Conservation (phyloP, 768 basidiomycete genomes). For the Auriscalpium microsporum region DNA sequence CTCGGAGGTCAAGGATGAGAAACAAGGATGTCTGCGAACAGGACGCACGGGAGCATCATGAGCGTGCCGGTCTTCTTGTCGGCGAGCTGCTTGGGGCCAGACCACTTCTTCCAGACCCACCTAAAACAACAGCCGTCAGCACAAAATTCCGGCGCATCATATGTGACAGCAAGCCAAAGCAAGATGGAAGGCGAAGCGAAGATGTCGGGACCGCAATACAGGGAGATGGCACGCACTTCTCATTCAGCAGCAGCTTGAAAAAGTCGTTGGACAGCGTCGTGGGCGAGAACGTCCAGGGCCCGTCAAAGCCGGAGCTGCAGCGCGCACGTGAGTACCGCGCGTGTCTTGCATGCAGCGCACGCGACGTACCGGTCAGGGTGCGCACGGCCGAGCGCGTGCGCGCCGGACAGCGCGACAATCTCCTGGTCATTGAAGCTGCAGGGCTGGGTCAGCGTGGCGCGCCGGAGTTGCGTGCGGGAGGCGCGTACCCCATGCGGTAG, state of each 20-base stretch:
- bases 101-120: conserved; percentile 95
- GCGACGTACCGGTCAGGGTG: conserved; percentile 47
- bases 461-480: neutral
- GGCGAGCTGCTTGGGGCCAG: conserved; percentile 85
- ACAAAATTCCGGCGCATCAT: neutral
- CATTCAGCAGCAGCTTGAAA: conserved; percentile 77
- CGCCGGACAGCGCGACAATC: conserved; percentile 90
- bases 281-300: conserved; percentile 94
- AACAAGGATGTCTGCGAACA: neutral
- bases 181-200: too few species aligned
- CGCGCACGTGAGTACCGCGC: too few species aligned
- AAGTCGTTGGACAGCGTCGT: conserved; percentile 82
- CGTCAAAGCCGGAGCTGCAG: conserved; percentile 61
- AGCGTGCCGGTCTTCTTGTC: conserved; percentile 83
- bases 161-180: too few species aligned
- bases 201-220: neutral
- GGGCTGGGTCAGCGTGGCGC: too few species aligned
- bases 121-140: conserved; percentile 19
- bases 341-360: too few species aligned
- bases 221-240: conserved; percentile 45
- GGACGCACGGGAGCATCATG: conserved; percentile 91
- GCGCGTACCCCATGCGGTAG: conserved; percentile 71
- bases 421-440: conserved; percentile 87
- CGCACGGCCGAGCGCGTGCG: conserved; percentile 94
- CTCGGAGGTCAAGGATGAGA: neutral